Conservation (phyloP, 345 rosid genomes). For the Salix suchowensis region DNA sequence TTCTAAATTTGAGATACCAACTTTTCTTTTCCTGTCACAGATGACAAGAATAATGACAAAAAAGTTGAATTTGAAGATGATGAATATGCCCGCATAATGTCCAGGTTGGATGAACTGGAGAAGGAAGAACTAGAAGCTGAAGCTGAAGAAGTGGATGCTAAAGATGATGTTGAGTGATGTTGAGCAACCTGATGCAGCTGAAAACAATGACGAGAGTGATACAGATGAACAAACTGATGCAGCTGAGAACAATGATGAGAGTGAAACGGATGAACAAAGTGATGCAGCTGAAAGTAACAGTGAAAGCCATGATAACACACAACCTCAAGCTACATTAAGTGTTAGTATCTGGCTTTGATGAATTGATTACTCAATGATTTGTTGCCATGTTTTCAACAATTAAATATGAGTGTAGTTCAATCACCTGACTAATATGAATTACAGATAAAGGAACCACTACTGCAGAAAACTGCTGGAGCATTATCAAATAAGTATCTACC, state of each 20-base stretch:
- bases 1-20: neutral
- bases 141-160: constrained; percentile 21
- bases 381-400: neutral
- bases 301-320: constrained; percentile 22
- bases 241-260: constrained; percentile 10
- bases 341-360: constrained; percentile 7
- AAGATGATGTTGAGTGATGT: constrained; percentile 9
- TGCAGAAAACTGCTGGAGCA: constrained; percentile 25
- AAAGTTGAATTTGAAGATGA: constrained; percentile 47
- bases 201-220: constrained; percentile 15
- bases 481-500: constrained; percentile 27
- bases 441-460: constrained; percentile 15
- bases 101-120: constrained; percentile 90
- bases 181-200: neutral
- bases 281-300: neutral
- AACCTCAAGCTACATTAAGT: constrained; percentile 15
- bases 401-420: neutral
- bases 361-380: constrained; percentile 1
- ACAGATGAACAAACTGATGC: neutral
- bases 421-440: constrained; percentile 4
- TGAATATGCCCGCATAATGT: constrained; percentile 63
- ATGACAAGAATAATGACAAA: constrained; percentile 25
- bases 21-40: constrained; percentile 26
- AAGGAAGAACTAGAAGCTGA: constrained; percentile 70
- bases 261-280: constrained; percentile 4